Base-by-base conservation (phyloP, 495 filamentous ascomycete genomes). In the Neurospora intermedia region DNA sequence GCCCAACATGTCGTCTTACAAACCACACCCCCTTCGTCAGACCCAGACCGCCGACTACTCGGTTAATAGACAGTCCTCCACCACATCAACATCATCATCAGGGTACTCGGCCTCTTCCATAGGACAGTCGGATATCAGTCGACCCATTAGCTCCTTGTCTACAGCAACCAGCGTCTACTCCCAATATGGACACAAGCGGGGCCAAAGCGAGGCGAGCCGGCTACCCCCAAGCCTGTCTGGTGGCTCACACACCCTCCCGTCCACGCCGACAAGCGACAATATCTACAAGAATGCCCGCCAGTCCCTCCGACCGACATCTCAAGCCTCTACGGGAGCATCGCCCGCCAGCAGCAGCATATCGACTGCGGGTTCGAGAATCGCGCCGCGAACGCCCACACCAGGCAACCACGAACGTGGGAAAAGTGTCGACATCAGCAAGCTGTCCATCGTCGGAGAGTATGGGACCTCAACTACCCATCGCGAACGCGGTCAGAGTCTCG, bases 31-130 rank as follows among this genome's bases (percentile, higher is more conserved):
- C 40, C 84, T 92, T 76, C 88, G 87, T 77, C 89, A 90, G 82
- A 84, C 89, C 74, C 87, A 91, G 76, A 90, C 89, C 59, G 77
- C 80, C 80, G 91, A 92, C 78, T 84, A 91, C 75, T 72, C 82
- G 77, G 76, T 89, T 85, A 77, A 91, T 77, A 90, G 93, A 72
- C 90, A 95, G 78, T 87, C 88, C 38, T 97, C 93, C 7, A 94
- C 87, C 70, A 89, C 91, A 31, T 96, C 93, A 15, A 92, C 91
- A 6, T 88, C 84, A 9, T 97, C 93, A 20, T 94, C 93, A 0
- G 86, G 89, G 27, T 94, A 93, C 79, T 93, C 93, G 13, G 83
- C 88, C 75, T 85, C 82, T 43, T 93, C 92, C 18, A 80, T 89
- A 5, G 82, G 87, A 75, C 84, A 86, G 2, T 91, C 89, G 74